Conservation (phyloP, 2,329 filamentous ascomycete genomes). For the Hypoxylon sp. region DNA sequence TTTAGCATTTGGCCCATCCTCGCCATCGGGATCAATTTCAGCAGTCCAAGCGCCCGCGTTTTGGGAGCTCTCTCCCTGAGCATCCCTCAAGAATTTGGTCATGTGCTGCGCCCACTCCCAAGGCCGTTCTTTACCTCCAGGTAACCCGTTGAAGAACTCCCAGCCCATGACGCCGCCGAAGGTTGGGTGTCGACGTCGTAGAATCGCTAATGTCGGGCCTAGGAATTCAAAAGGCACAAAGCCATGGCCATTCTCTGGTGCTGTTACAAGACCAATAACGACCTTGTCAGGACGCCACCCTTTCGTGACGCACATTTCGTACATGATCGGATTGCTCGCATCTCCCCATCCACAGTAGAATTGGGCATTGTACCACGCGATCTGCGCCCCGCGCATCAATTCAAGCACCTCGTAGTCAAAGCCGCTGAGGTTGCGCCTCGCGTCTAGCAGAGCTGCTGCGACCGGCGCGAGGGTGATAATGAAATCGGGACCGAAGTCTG, state of each 20-base stretch:
- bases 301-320: constrained; percentile 58
- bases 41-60: background rate
- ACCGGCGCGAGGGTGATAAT: constrained; percentile 84
- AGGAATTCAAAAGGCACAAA: constrained; percentile 71
- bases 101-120: constrained; percentile 81
- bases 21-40: constrained; percentile 43
- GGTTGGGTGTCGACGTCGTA: constrained; percentile 68
- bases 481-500: constrained; percentile 74
- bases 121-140: constrained; percentile 67
- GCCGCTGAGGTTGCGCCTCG: constrained; percentile 75
- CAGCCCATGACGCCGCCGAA: constrained; percentile 88
- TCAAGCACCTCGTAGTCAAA: constrained; percentile 81
- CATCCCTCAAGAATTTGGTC: constrained; percentile 55
- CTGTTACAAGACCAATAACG: constrained; percentile 80
- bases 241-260: constrained; percentile 75
- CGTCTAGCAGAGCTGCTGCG: constrained; percentile 74
- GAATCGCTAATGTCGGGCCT: constrained; percentile 65
- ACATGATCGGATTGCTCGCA: constrained; percentile 63
- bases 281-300: constrained; percentile 77
- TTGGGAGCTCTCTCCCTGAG: background rate
- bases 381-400: constrained; percentile 68
- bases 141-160: constrained; percentile 84
- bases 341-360: constrained; percentile 89
- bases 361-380: constrained; percentile 85
- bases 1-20: constrained; percentile 21